phyloP scores from a whole-genome alignment of 1,284 basidiomycete species.

The Ceratobasidium sp. region DNA sequence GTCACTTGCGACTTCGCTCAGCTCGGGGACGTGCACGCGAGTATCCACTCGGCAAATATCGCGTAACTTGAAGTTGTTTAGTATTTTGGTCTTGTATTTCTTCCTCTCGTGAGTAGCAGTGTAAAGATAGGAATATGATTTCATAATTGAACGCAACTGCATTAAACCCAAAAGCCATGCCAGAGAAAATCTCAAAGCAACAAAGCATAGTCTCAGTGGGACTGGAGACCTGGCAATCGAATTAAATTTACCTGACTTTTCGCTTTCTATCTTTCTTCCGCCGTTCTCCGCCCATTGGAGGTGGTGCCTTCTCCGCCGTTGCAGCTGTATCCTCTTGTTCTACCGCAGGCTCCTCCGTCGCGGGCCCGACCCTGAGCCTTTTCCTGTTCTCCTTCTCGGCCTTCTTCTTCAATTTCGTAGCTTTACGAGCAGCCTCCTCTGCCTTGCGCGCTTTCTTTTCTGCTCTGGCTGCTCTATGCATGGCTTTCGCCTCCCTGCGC shows the following conservation, averaged over 20 bases:
- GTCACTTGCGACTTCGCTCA: background rate
- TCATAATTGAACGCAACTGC: background rate
- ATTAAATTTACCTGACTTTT: background rate
- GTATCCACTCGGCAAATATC: no score
- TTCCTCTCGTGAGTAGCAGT: background rate
- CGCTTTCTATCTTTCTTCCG: slow-evolving; percentile 22
- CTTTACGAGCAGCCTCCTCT: slow-evolving; percentile 38
- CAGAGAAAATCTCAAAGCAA: background rate
- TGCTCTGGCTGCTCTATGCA: slow-evolving; percentile 16
- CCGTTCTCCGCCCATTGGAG: background rate
- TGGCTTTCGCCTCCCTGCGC: slow-evolving; percentile 32
- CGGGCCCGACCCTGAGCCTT: background rate
- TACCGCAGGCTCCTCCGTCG: background rate
- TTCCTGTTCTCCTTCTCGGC: slow-evolving; percentile 22
- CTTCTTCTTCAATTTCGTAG: slow-evolving; percentile 34
- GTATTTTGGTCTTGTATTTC: background rate
- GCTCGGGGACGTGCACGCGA: background rate
- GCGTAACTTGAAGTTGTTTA: background rate
- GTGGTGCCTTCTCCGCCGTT: background rate
- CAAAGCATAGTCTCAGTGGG: background rate
- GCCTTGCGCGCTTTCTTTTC: slow-evolving; percentile 46
- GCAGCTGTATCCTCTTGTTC: background rate
- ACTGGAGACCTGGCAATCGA: background rate
- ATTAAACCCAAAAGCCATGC: background rate
- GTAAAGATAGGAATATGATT: background rate